Evolutionary conservation across 768 basidiomycete species (phyloP).

Genomic region (Fomitopsis pulvina): DNA sequence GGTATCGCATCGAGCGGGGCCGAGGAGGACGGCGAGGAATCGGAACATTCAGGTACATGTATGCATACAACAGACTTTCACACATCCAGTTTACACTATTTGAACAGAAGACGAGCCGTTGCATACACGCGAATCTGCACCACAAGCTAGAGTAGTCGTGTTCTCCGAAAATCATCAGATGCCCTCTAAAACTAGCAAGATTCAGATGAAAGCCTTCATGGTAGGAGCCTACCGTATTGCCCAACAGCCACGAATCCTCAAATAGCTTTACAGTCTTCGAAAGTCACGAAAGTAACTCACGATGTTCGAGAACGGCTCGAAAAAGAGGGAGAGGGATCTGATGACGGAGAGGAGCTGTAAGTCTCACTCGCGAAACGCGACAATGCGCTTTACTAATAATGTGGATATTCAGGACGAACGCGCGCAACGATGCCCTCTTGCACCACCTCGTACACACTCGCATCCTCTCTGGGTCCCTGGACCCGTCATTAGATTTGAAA

Average conservation of each 20-base stretch:
- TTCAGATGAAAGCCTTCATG: conserved; percentile 68
- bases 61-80: neutral
- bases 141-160: conserved; percentile 43
- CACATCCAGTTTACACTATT: neutral
- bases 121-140: conserved; percentile 20
- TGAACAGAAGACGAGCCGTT: conserved; percentile 37
- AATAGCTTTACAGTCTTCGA: conserved; percentile 57
- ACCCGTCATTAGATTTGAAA: conserved; percentile 52
- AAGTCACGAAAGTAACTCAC: conserved; percentile 53
- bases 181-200: conserved; percentile 24
- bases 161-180: conserved; percentile 37
- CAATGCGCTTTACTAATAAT: neutral
- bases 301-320: conserved; percentile 19
- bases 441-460: conserved; percentile 78
- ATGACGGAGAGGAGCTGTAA: conserved; percentile 48
- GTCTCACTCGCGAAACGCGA: conserved; percentile 5
- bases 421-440: conserved; percentile 70
- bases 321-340: conserved; percentile 24
- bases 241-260: neutral
- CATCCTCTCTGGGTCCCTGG: conserved; percentile 66
- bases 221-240: conserved; percentile 34
- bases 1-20: conserved; percentile 22
- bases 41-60: neutral
- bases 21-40: conserved; percentile 5
- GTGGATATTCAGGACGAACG: conserved; percentile 49